phyloP scores from a whole-genome alignment of 257 asterid genomes.

The Handroanthus guayacan region DNA sequence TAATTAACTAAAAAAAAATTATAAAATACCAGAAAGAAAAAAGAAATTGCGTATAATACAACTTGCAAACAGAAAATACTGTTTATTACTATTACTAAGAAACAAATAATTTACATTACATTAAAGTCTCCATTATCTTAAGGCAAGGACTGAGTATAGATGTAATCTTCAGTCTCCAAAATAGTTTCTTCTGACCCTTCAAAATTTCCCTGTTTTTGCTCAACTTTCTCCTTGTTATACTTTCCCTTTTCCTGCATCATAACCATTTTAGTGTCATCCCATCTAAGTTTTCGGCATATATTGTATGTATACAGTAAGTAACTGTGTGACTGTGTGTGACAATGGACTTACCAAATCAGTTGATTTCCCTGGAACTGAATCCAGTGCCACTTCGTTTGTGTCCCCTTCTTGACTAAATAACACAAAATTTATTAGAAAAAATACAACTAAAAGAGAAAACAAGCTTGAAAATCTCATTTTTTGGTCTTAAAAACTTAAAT shows the following conservation, averaged over 20 bases:
- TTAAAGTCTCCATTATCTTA: neutral
- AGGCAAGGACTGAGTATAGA: constrained; percentile 56
- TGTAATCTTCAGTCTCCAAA: constrained; percentile 55
- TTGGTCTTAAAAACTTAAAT: neutral
- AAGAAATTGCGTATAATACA: neutral
- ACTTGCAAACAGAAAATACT: neutral
- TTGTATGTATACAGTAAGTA: too few species aligned
- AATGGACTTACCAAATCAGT: constrained; percentile 32
- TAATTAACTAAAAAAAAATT: neutral
- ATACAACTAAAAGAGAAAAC: constrained; percentile 13
- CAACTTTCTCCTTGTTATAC: constrained; percentile 35
- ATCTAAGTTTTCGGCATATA: neutral
- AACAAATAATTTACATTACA: neutral
- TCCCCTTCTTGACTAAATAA: constrained; percentile 21
- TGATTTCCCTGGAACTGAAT: constrained; percentile 19
- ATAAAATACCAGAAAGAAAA: neutral
- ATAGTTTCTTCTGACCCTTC: constrained; percentile 32
- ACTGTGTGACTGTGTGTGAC: neutral
- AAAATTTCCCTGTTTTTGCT: constrained; percentile 33
- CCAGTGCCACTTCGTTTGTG: constrained; percentile 31
- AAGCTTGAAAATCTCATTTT: constrained; percentile 37
- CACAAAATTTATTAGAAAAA: constrained; percentile 25
- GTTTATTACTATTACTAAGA: neutral
- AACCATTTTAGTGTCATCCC: neutral
- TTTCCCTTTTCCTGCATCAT: constrained; percentile 39